These are phyloP conservation scores for Shiraia sp. DNA, from an alignment of 2,329 filamentous ascomycete genomes.

Conservation along the genomic window DNA sequence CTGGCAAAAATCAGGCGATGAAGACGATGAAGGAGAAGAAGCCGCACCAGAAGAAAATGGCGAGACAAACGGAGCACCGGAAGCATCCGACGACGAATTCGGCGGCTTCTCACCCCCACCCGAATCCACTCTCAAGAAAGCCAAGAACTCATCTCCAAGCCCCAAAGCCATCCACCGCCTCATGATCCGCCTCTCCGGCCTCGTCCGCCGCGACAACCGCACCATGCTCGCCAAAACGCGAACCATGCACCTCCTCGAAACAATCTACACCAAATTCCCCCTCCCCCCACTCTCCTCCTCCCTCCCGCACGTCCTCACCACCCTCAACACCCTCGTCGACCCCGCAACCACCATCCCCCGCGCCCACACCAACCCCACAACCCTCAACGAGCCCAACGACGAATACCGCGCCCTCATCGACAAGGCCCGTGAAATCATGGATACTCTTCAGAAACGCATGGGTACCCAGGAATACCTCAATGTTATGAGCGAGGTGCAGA, in stretches of 20 bases:
- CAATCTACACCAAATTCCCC: slow-evolving; percentile 67
- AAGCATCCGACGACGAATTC: slow-evolving; percentile 41
- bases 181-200: slow-evolving; percentile 75
- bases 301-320: slow-evolving; percentile 66
- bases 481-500: slow-evolving; percentile 72
- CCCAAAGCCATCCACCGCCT: slow-evolving; percentile 68
- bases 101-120: slow-evolving; percentile 28
- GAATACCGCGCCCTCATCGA: slow-evolving; percentile 72
- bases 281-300: slow-evolving; percentile 62
- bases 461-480: slow-evolving; percentile 80
- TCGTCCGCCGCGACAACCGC: slow-evolving; percentile 69
- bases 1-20: slow-evolving; percentile 50
- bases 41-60: slow-evolving; percentile 52
- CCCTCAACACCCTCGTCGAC: slow-evolving; percentile 84
- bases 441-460: slow-evolving; percentile 80
- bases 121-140: slow-evolving; percentile 24
- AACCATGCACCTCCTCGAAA: slow-evolving; percentile 73
- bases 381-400: slow-evolving; percentile 53
- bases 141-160: slow-evolving; percentile 30
- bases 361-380: slow-evolving; percentile 67
- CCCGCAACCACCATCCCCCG: slow-evolving; percentile 72
- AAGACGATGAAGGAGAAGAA: slow-evolving; percentile 43
- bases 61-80: slow-evolving; percentile 32
- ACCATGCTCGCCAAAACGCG: slow-evolving; percentile 75
- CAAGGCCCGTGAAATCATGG: slow-evolving; percentile 76